Evolutionary conservation across 2,329 filamentous ascomycete genomes (phyloP), one percentile per base, ranked within the genome.

Genomic region (Cordyceps pruinosa): DNA sequence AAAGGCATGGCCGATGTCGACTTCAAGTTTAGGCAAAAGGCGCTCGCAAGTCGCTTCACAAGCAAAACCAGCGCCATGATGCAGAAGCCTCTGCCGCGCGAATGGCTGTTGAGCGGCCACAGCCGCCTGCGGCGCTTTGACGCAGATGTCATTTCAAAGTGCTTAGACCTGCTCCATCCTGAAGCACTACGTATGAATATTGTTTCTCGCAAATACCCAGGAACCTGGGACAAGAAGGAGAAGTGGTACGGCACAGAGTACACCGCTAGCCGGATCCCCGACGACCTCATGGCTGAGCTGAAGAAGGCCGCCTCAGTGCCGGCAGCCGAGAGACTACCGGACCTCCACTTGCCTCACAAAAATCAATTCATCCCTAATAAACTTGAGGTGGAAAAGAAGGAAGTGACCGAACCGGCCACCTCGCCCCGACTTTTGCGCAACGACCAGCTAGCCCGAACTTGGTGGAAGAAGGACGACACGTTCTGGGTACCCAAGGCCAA

Each of bases 241-340:
- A 90, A 92, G 69, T 99, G 94, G 94, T 99, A 99, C 65, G 93
- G 93, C 9, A 99, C 94, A 0, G 92, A 97, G 67, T 96, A 97
- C 73, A 89, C 85, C 61, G 81, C 86, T 32, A 88, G 95, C 68
- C 87, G 85, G 67, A 89, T 99, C 35, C 86, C 92, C 0, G 69
- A 79, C 15, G 85, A 91, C 19, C 86, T 97, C 64, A 77, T 96
- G 69, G 74, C 78, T 12, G 85, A 90, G 51, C 79, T 97, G 60
- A 78, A 81, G 55, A 73, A 80, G 59, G 89, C 90, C 2, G 78
- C 83, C 30, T 72, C 81, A 1, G 80, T 80, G 44, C 74, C 81
- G 1, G 72, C 79, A 1, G 75, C 78, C 25, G 77, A 83, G 30
- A 82, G 90, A 23, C 81, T 89, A 1, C 67, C 82, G 12, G 86